These are phyloP conservation scores for Cardiospermum halicacabum DNA, from an alignment of 345 rosid species.

Conservation along the genomic window DNA sequence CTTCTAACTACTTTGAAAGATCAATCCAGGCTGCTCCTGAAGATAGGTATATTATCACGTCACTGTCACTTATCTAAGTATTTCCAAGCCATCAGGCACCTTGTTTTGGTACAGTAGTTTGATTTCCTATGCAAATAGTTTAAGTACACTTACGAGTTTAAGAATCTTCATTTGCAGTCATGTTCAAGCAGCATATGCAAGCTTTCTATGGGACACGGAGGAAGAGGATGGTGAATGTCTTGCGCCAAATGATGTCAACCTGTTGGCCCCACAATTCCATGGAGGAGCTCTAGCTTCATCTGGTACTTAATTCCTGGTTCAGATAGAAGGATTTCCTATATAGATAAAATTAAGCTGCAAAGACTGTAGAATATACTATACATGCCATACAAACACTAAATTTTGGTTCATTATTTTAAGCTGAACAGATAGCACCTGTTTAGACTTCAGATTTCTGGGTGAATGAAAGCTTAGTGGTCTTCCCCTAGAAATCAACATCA, in stretches of 20 bases:
- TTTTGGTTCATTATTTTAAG: not conserved
- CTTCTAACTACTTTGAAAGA: slow-evolving; percentile 38
- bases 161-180: slow-evolving; percentile 30
- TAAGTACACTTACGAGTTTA: not conserved
- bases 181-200: slow-evolving; percentile 63
- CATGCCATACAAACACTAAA: not conserved
- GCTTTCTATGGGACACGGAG: slow-evolving; percentile 55
- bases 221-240: slow-evolving; percentile 27
- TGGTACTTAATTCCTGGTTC: slow-evolving; percentile 2
- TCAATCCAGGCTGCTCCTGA: slow-evolving; percentile 51
- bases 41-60: too few species aligned
- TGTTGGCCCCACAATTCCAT: slow-evolving; percentile 2
- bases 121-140: too few species aligned
- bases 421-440: not conserved
- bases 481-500: too few species aligned
- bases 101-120: not conserved
- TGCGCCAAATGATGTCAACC: slow-evolving; percentile 4
- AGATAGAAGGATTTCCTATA: not conserved
- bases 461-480: not conserved
- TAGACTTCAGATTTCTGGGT: not conserved
- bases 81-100: not conserved
- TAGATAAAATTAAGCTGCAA: not conserved
- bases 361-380: not conserved
- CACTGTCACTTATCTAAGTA: too few species aligned
- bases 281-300: slow-evolving; percentile 14